Conservation (phyloP, 2,329 filamentous ascomycete genomes). For the Chaetomium sp. region DNA sequence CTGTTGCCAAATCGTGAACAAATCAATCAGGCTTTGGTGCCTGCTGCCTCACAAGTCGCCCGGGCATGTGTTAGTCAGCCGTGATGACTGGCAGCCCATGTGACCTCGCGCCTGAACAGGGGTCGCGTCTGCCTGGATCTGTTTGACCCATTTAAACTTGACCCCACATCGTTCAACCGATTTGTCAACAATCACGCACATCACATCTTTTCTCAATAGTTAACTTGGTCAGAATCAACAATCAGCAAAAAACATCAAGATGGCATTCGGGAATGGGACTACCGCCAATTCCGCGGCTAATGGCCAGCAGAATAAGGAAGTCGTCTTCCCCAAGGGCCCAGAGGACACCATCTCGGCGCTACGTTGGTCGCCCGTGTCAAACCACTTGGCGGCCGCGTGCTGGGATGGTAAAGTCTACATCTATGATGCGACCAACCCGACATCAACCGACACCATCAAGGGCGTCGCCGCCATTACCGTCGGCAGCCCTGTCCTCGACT, state of each 20-base stretch:
- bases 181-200: neutral
- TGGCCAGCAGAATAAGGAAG: conserved; percentile 27
- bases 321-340: conserved; percentile 36
- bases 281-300: neutral
- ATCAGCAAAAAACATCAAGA: conserved; percentile 16
- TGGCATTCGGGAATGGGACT: conserved; percentile 14
- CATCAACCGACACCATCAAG: conserved; percentile 32
- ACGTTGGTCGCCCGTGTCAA: conserved; percentile 41
- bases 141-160: neutral
- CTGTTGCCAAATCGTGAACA: no score
- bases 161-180: neutral
- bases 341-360: conserved; percentile 43
- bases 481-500: conserved; percentile 40
- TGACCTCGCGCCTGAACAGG: neutral
- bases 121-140: neutral
- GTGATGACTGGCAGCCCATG: neutral
- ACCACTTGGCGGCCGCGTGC: conserved; percentile 41
- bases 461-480: conserved; percentile 34
- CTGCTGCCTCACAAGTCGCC: no score
- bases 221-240: neutral
- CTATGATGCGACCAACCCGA: conserved; percentile 39
- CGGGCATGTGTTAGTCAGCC: neutral
- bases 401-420: conserved; percentile 44
- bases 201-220: neutral
- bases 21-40: no score